Percentiles rank a stretch among this genome's conserved stretches.
Evolutionary conservation across 371 early-diverging fungal species (phyloP).

Genomic region (Lichtheimia ornata): DNA sequence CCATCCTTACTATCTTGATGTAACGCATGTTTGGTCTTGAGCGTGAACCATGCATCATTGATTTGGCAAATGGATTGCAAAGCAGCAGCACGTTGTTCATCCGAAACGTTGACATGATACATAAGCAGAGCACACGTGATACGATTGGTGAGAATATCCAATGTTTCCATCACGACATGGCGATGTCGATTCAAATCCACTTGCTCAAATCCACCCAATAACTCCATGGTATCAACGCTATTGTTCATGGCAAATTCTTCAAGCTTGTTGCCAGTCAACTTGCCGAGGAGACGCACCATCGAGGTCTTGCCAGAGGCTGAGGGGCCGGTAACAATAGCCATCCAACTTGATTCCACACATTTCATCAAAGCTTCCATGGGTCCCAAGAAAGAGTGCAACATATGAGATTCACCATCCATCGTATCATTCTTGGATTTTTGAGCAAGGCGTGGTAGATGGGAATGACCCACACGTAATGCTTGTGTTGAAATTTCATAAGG

Average conservation of each 20-base stretch:
- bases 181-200: conserved; percentile 85
- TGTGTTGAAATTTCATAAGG: conserved; percentile 43
- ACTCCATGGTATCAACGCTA: conserved; percentile 93
- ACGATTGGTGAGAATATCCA: conserved; percentile 25
- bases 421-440: conserved; percentile 9
- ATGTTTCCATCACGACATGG: conserved; percentile 52
- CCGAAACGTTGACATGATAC: conserved; percentile 18
- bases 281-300: conserved; percentile 81
- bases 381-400: conserved; percentile 70
- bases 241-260: conserved; percentile 95
- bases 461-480: conserved; percentile 67
- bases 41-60: conserved; percentile 42
- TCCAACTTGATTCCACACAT: conserved; percentile 89
- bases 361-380: conserved; percentile 81
- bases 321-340: conserved; percentile 91
- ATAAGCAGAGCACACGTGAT: conserved; percentile 35
- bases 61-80: conserved; percentile 36
- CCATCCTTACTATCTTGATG: not conserved
- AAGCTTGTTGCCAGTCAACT: conserved; percentile 77
- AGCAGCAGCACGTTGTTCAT: conserved; percentile 21
- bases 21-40: conserved; percentile 40
- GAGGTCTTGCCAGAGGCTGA: conserved; percentile 89
- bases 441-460: conserved; percentile 56
- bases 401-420: conserved; percentile 52
- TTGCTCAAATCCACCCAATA: conserved; percentile 97